Evolutionary conservation across 768 basidiomycete species (phyloP).

Genomic region (Lactarius tabidus): DNA sequence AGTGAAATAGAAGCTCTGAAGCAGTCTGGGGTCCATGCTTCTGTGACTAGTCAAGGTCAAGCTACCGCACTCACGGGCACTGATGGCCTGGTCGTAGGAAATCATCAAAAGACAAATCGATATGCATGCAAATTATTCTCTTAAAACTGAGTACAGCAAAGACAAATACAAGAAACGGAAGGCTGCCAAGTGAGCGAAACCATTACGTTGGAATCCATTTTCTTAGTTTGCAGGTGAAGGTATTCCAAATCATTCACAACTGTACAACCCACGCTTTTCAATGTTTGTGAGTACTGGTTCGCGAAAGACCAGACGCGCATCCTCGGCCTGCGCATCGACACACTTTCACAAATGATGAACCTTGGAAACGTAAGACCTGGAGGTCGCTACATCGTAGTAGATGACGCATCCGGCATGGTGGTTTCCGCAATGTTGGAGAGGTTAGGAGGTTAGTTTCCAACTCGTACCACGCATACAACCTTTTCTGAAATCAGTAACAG

Average conservation of each 20-base stretch:
- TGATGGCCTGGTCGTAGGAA: constrained; percentile 51
- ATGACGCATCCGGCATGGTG: constrained; percentile 87
- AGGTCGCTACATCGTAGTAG: constrained; percentile 83
- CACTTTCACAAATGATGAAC: constrained; percentile 83
- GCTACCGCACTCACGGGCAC: not conserved
- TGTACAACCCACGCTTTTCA: constrained; percentile 81
- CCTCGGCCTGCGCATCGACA: constrained; percentile 81
- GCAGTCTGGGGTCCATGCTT: constrained; percentile 74
- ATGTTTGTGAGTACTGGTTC: constrained; percentile 88
- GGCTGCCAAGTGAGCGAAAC: constrained; percentile 77
- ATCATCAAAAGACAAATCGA: constrained; percentile 95
- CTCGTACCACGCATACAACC: not conserved
- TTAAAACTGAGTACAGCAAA: constrained; percentile 98
- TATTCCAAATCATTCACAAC: constrained; percentile 85
- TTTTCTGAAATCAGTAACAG: constrained; percentile 37
- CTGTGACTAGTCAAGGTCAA: constrained; percentile 41
- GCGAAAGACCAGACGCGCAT: constrained; percentile 77
- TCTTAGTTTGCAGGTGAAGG: constrained; percentile 39
- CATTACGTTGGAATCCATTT: not conserved
- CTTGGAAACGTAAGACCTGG: constrained; percentile 81
- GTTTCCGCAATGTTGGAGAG: constrained; percentile 82
- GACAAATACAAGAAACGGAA: constrained; percentile 97
- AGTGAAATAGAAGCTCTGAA: constrained; percentile 84
- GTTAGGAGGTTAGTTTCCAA: constrained; percentile 60
- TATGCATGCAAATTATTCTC: constrained; percentile 82